Conservation (phyloP, 75 land plant species). For the Pseudotsuga menziesii region DNA sequence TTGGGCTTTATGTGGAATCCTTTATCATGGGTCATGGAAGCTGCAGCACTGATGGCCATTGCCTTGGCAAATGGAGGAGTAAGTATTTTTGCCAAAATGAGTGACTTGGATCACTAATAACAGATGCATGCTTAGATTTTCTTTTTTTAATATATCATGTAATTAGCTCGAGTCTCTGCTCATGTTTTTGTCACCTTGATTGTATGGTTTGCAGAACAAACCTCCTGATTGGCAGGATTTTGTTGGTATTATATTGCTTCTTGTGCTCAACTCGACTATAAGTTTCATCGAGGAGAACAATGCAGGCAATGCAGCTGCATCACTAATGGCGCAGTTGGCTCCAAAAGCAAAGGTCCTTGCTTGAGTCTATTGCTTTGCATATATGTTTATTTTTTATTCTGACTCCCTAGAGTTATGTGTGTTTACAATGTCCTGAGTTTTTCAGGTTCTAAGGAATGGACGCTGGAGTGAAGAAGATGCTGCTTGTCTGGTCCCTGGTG, state of each 20-base stretch:
- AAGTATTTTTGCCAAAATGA: conserved; percentile 6
- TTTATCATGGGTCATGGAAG: conserved; percentile 90
- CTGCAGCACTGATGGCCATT: conserved; percentile 87
- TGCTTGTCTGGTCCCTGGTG: conserved; percentile 73
- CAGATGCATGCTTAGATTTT: too few species aligned
- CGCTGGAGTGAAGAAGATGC: conserved; percentile 79
- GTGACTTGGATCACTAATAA: too few species aligned
- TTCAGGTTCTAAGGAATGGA: conserved; percentile 65
- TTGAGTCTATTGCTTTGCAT: not conserved
- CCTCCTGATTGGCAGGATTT: conserved; percentile 93
- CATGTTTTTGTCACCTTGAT: not conserved
- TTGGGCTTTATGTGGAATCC: conserved; percentile 95
- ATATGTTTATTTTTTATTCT: not conserved
- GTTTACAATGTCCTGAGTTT: not conserved
- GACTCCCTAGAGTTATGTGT: not conserved
- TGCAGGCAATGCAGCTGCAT: conserved; percentile 92
- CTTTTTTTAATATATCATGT: too few species aligned
- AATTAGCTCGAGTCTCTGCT: not conserved
- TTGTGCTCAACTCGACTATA: conserved; percentile 87
- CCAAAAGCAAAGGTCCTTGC: conserved; percentile 75
- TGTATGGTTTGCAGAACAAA: conserved; percentile 46
- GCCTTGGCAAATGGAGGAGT: conserved; percentile 82
- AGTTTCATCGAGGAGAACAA: conserved; percentile 91
- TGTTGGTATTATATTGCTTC: conserved; percentile 63
- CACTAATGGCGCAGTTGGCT: conserved; percentile 92